A percentile compares a stretch with the other conserved stretches of the same genome.
These are phyloP conservation scores for Populus pruinosa DNA, from an alignment of 345 rosid species.

Conservation along the genomic window DNA sequence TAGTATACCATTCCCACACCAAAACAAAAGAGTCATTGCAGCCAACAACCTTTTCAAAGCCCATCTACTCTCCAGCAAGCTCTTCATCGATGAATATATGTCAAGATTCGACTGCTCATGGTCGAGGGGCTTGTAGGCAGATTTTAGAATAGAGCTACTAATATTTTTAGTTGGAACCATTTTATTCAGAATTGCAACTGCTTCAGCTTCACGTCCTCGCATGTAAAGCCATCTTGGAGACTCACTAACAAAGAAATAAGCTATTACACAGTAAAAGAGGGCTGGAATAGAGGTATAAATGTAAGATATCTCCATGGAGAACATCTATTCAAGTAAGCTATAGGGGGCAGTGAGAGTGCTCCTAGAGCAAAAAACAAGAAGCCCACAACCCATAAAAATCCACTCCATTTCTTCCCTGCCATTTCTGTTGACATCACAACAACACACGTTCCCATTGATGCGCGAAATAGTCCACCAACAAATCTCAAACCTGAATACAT, in stretches of 20 bases:
- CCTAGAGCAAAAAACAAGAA: constrained; percentile 47
- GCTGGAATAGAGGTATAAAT: constrained; percentile 38
- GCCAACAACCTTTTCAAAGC: background rate
- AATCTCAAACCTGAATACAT: constrained; percentile 30
- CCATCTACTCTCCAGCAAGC: constrained; percentile 1
- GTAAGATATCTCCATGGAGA: constrained; percentile 47
- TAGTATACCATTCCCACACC: constrained; percentile 9
- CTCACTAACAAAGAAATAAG: constrained; percentile 33
- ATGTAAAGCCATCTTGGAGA: constrained; percentile 58
- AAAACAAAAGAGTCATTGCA: background rate
- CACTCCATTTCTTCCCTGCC: constrained; percentile 45
- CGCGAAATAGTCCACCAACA: constrained; percentile 31
- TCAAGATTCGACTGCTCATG: background rate
- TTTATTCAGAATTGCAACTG: constrained; percentile 21
- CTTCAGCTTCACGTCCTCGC: constrained; percentile 37
- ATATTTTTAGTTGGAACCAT: background rate
- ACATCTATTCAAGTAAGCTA: constrained; percentile 32
- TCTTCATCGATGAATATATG: background rate
- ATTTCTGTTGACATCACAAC: constrained; percentile 39
- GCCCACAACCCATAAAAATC: constrained; percentile 40
- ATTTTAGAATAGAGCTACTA: background rate
- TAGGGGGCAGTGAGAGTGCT: constrained; percentile 43
- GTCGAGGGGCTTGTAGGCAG: background rate
- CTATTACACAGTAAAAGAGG: constrained; percentile 26
- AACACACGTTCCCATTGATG: constrained; percentile 30